These are phyloP conservation scores for Lasiosphaeria miniovina DNA, from an alignment of 495 filamentous ascomycete genomes.

Conservation along the genomic window DNA sequence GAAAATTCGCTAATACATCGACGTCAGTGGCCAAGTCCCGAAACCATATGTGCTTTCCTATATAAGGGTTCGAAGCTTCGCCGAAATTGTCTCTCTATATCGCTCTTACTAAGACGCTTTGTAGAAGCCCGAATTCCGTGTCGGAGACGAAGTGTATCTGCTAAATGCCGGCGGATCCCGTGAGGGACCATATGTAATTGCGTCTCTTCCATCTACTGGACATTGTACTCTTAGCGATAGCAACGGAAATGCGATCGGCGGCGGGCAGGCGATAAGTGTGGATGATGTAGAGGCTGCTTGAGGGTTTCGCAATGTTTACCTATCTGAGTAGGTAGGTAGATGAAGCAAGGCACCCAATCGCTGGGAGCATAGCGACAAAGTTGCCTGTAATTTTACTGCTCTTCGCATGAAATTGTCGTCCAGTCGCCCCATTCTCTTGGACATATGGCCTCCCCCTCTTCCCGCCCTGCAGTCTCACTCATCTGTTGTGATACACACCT, in stretches of 20 bases:
- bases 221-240: not conserved
- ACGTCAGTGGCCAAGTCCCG: no score
- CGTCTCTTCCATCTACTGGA: slow-evolving; percentile 2
- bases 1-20: no score
- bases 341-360: no score
- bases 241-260: not conserved
- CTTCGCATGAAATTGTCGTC: no score
- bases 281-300: not conserved
- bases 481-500: no score
- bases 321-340: no score
- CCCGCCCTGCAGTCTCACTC: no score
- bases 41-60: not conserved
- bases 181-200: slow-evolving; percentile 5
- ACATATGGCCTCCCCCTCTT: no score
- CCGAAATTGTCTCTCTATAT: not conserved
- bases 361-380: no score
- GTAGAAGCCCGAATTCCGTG: not conserved
- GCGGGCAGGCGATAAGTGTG: not conserved
- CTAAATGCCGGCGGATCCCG: not conserved
- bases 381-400: no score
- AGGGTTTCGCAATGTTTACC: no score
- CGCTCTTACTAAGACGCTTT: not conserved
- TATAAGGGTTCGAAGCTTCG: not conserved
- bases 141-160: slow-evolving; percentile 3
- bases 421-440: no score